Conservation (phyloP, 2,329 filamentous ascomycete genomes). For the Arthrobotrys megalospora region DNA sequence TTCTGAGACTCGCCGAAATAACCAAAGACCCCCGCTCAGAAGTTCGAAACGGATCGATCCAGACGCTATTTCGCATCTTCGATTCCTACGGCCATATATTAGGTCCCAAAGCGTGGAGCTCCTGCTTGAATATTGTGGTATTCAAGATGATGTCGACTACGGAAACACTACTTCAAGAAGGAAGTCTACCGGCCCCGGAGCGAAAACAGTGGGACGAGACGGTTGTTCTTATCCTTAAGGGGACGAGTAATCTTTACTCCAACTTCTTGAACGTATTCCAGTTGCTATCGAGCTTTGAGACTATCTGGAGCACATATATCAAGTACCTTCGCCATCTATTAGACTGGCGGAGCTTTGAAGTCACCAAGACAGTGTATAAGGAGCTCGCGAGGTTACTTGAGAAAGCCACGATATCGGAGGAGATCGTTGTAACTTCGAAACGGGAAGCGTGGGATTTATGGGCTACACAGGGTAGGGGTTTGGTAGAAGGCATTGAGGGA, state of each 20-base stretch:
- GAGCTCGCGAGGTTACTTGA: slow-evolving; percentile 76
- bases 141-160: slow-evolving; percentile 75
- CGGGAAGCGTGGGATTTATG: slow-evolving; percentile 79
- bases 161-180: slow-evolving; percentile 66
- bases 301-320: slow-evolving; percentile 82
- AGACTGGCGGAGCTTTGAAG: slow-evolving; percentile 76
- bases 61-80: slow-evolving; percentile 90
- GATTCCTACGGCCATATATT: slow-evolving; percentile 90
- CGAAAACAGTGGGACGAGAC: slow-evolving; percentile 79
- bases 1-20: slow-evolving; percentile 79
- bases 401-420: slow-evolving; percentile 68
- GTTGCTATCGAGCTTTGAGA: slow-evolving; percentile 76
- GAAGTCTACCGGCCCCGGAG: slow-evolving; percentile 59
- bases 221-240: slow-evolving; percentile 80
- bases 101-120: slow-evolving; percentile 82
- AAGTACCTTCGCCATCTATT: slow-evolving; percentile 77
- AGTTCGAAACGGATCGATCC: slow-evolving; percentile 86
- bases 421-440: slow-evolving; percentile 70
- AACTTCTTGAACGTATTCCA: slow-evolving; percentile 83
- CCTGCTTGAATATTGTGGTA: slow-evolving; percentile 84
- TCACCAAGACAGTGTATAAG: slow-evolving; percentile 80
- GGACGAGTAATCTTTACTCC: slow-evolving; percentile 80
- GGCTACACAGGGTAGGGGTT: slow-evolving; percentile 68
- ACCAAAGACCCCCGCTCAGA: slow-evolving; percentile 81
- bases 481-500: slow-evolving; percentile 65